Evolutionary conservation across 129 eudicot species (phyloP), one percentile per base, ranked within the genome.

Genomic region (Solidago caesia): DNA sequence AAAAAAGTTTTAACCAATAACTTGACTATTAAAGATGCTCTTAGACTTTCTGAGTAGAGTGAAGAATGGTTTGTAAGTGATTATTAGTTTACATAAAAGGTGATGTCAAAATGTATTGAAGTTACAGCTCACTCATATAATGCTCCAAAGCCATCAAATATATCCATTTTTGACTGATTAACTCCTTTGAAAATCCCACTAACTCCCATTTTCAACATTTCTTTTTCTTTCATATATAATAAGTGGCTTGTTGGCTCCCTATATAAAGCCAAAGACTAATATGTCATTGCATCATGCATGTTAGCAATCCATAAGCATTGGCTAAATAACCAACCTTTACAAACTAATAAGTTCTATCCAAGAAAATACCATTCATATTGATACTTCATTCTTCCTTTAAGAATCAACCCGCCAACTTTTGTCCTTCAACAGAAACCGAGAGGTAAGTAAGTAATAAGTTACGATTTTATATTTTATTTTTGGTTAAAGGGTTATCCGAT

Each of bases 131-230:
- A 16, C 43, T 42, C 33, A 27, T 68, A 6, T 6, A 6, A 46
- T 5, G 51, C 44, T 53, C 64, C 42, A 67, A 67, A 68, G 71
- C 71, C 64, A 60, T 70, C 75, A 42, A 68, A 43, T 46, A 52
- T 48, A 25, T 69, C 60, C 42, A 46, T 64, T 67, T 70, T 60
- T 61, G 71, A 77, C 76, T 59, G 8, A 65, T 65, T 43, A 49
- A 65, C 68, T 42, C 60, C 67, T 27, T 67, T 60, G 64, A 77
- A 68, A 49, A 41, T 77, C 44, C 70, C 75, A 77, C 70, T 59
- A 58, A 58, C 44, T 41, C 53, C 56, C 59, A 53, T 44, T 43
- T 75, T 42, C 65, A 42, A 13, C 15, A 41, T 4, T 66, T 45
- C 13, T n/a, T 51, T 46, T 4, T 74, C 33, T 25, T 10, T 59